Conservation (phyloP, 768 basidiomycete species). For the Suillus sp. region DNA sequence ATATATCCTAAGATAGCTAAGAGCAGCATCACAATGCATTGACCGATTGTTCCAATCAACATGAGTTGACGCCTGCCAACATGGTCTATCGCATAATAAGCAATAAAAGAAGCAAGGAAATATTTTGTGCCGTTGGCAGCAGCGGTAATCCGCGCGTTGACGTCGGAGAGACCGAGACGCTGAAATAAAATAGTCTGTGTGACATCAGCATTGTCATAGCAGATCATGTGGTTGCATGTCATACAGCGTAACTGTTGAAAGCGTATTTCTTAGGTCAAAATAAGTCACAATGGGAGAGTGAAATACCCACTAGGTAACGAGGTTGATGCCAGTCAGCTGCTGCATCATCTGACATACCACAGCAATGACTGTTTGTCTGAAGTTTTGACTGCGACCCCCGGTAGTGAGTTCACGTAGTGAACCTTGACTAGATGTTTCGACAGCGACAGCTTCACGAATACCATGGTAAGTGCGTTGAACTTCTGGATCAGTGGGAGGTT, state of each 20-base stretch:
- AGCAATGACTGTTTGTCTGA: slow-evolving; percentile 28
- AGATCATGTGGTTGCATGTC: neutral
- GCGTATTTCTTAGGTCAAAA: neutral
- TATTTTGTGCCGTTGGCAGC: slow-evolving; percentile 45
- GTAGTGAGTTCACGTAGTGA: slow-evolving; percentile 40
- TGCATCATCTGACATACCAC: slow-evolving; percentile 33
- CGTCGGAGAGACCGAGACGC: slow-evolving; percentile 26
- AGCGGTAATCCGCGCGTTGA: slow-evolving; percentile 31
- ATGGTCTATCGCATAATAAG: slow-evolving; percentile 50
- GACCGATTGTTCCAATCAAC: slow-evolving; percentile 45
- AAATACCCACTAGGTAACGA: slow-evolving; percentile 29
- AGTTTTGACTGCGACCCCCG: slow-evolving; percentile 43
- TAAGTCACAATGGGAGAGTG: neutral
- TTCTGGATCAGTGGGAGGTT: slow-evolving; percentile 32
- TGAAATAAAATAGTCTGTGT: slow-evolving; percentile 18
- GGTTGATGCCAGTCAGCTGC: slow-evolving; percentile 35
- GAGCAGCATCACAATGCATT: slow-evolving; percentile 31
- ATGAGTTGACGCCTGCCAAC: slow-evolving; percentile 50
- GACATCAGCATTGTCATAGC: neutral
- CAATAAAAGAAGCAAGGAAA: slow-evolving; percentile 47
- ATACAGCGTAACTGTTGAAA: slow-evolving; percentile 16
- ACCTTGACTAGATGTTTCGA: slow-evolving; percentile 28
- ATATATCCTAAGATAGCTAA: slow-evolving; percentile 28
- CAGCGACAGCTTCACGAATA: slow-evolving; percentile 39
- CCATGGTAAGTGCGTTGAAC: slow-evolving; percentile 39